Evolutionary conservation across 768 basidiomycete genomes (phyloP), one percentile per base, ranked within the genome.

Genomic region (Trametes maxima): DNA sequence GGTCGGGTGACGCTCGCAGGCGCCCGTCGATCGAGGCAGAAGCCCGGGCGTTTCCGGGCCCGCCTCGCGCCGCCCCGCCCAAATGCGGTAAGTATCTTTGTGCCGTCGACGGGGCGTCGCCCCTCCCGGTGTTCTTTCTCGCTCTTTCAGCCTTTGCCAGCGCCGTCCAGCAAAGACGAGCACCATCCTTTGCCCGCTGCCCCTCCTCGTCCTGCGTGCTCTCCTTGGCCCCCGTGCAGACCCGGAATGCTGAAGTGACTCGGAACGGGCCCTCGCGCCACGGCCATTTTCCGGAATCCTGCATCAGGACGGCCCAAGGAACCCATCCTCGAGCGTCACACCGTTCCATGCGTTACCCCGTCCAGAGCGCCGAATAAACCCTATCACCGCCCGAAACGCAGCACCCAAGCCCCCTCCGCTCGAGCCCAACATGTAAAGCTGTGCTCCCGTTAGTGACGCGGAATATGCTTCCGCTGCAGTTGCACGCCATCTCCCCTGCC

Each of bases 241-340:
- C 28, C 46, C 57, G 57, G 48, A 43, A 50, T 16, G 1, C 17
- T 14, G 16, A 11, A 11, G 10, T 56, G 45, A 47, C 54, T 47
- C 45, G 54, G 54, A 39, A 35, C 17, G 16, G 10, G 17, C 6
- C 57, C 33, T 50, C 40, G 14, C 48, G 16, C 39, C 40, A 43
- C 47, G 57, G 57, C 8, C 25, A 33, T 7, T 51, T 43, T 28
- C 44, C 57, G 47, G 48, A 58, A 58, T 19, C n/a, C 10, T 19
- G 47, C 37, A 58, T 58, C 57, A 58, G n/a, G 35, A 48, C 43
- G 36, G 36, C 36, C 17, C 55, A 22, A 57, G 55, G 55, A 21
- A 46, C 54, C 28, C 54, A 44, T 45, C 54, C 54, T 55, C 54
- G 54, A 17, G 33, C 44, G 54, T 57, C 55, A 48, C 46, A 35